Conservation (phyloP, 441 rosid species). For the Biscutella auriculata region DNA sequence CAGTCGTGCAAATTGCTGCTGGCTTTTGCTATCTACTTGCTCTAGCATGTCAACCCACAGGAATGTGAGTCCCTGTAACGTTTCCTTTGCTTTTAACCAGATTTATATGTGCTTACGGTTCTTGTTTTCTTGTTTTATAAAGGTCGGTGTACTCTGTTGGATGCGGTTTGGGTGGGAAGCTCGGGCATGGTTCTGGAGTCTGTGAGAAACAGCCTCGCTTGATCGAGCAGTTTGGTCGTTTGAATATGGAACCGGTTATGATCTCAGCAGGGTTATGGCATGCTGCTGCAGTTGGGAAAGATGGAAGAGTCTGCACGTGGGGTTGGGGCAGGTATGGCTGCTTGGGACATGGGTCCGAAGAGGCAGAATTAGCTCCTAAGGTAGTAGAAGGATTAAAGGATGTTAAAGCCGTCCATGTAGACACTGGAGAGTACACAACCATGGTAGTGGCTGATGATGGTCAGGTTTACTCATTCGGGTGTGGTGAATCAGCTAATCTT, state of each 20-base stretch:
- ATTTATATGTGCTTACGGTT: too few relatives aligned
- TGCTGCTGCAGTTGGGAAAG: conserved; percentile 87
- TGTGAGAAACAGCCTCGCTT: conserved; percentile 85
- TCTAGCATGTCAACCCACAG: conserved; percentile 86
- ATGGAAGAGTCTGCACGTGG: conserved; percentile 97
- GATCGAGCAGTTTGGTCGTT: conserved; percentile 56
- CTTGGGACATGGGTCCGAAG: conserved; percentile 92
- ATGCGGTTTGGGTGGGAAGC: conserved; percentile 95
- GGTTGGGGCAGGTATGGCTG: conserved; percentile 99
- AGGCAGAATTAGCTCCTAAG: conserved; percentile 69
- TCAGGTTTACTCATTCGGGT: conserved; percentile 84
- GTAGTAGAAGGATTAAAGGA: conserved; percentile 68
- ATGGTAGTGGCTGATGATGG: conserved; percentile 84
- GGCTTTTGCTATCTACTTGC: conserved; percentile 97
- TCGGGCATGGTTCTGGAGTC: conserved; percentile 86
- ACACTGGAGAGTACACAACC: conserved; percentile 90
- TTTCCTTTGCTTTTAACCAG: too few relatives aligned
- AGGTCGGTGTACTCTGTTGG: conserved; percentile 99
- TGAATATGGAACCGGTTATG: conserved; percentile 87
- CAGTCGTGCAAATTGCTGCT: conserved; percentile 88
- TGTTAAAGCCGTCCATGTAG: conserved; percentile 81
- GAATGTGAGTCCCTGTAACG: conserved; percentile 83
- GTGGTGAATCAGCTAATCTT: conserved; percentile 85
- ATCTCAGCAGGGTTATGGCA: conserved; percentile 99
- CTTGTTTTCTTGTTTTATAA: not conserved